These are phyloP conservation scores for Tricholoma bakamatsutake DNA, from an alignment of 768 basidiomycete species.

Conservation along the genomic window DNA sequence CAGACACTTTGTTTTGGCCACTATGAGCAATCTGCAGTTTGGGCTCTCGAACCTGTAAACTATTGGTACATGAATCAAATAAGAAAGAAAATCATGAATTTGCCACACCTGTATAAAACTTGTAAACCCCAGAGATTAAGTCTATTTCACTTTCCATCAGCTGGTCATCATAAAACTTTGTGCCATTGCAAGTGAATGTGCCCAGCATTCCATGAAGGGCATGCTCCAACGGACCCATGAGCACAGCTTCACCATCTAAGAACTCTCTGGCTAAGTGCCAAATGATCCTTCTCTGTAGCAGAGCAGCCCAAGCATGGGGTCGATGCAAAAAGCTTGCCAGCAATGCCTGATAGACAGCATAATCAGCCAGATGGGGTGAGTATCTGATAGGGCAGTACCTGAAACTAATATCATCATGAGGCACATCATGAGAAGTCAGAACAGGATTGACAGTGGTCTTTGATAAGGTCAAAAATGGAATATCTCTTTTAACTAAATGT, in stretches of 20 bases:
- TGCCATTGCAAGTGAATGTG: background rate
- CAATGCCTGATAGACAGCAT: slow-evolving; percentile 1
- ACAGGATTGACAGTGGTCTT: background rate
- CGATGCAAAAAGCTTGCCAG: slow-evolving; percentile 1
- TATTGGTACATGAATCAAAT: background rate
- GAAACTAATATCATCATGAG: background rate
- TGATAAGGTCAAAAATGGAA: background rate
- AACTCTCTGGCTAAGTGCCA: slow-evolving; percentile 8
- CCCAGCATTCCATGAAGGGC: background rate
- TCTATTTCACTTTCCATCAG: slow-evolving; percentile 3
- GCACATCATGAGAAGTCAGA: background rate
- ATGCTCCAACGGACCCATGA: slow-evolving; percentile 5
- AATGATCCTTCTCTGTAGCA: slow-evolving; percentile 11
- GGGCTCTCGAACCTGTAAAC: background rate
- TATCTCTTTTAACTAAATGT: background rate
- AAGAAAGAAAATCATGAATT: slow-evolving; percentile 3
- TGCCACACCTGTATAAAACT: background rate
- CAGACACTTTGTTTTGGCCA: slow-evolving; percentile 11
- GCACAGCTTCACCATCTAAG: background rate
- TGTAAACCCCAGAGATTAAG: no score
- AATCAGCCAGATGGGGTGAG: slow-evolving; percentile 4
- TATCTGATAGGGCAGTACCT: slow-evolving; percentile 2
- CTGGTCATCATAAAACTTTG: background rate
- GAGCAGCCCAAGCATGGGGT: slow-evolving; percentile 6
- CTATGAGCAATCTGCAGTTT: slow-evolving; percentile 7